Evolutionary conservation across 2,329 filamentous ascomycete species (phyloP).

Genomic region (Teratosphaeria destructans): DNA sequence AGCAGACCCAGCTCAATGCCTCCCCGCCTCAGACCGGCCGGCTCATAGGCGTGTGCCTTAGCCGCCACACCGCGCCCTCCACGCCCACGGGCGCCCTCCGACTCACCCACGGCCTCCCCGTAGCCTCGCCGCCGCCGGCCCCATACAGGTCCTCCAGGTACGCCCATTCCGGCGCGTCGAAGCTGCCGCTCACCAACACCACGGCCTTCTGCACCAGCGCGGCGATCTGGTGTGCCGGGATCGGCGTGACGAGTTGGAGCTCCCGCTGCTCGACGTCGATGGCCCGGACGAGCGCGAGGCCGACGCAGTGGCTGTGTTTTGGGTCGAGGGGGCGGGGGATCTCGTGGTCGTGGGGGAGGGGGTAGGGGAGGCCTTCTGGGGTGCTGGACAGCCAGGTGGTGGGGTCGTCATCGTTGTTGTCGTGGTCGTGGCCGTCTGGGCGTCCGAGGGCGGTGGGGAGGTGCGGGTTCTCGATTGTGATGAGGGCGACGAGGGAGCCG

Average conservation of each 20-base stretch:
- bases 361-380: slow-evolving; percentile 51
- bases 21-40: not conserved
- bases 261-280: slow-evolving; percentile 46
- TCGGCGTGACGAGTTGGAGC: slow-evolving; percentile 58
- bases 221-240: slow-evolving; percentile 26
- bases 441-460: slow-evolving; percentile 8
- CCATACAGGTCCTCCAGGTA: slow-evolving; percentile 53
- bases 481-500: slow-evolving; percentile 58
- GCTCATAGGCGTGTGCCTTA: slow-evolving; percentile 22
- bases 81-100: slow-evolving; percentile 17
- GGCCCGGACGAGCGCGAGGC: slow-evolving; percentile 59
- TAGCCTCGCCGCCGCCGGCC: slow-evolving; percentile 1
- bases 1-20: too few relatives aligned
- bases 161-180: slow-evolving; percentile 60
- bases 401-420: too few relatives aligned
- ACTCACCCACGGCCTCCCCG: slow-evolving; percentile 20
- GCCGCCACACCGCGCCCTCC: slow-evolving; percentile 23
- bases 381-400: slow-evolving; percentile 11
- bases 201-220: slow-evolving; percentile 27
- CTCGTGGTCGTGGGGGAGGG: slow-evolving; percentile 43
- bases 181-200: slow-evolving; percentile 56
- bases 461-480: slow-evolving; percentile 42
- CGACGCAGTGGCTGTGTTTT: slow-evolving; percentile 47
- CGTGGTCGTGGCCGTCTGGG: not conserved
- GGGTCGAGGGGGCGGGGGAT: slow-evolving; percentile 46